These are phyloP conservation scores for Pseudocercospora pini-densiflorae DNA, from an alignment of 2,329 filamentous ascomycete species.

Conservation along the genomic window DNA sequence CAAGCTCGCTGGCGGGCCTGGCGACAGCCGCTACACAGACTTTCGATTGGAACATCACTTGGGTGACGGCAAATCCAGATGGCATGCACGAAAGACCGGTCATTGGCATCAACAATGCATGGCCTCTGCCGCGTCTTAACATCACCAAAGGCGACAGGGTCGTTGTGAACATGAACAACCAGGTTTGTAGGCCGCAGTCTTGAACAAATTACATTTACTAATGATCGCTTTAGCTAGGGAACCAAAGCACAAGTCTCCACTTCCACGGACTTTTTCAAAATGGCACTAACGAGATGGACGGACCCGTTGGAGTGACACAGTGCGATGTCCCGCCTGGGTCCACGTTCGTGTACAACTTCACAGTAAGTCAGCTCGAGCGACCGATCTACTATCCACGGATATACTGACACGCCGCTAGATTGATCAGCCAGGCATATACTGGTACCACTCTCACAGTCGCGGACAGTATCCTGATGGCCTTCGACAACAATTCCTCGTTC, in stretches of 20 bases:
- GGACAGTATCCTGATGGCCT: slow-evolving; percentile 71
- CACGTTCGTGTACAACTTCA: slow-evolving; percentile 70
- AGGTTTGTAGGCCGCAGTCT: slow-evolving; percentile 34
- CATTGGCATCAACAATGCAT: slow-evolving; percentile 75
- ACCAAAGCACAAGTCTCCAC: slow-evolving; percentile 69
- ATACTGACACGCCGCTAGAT: slow-evolving; percentile 38
- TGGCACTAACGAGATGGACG: slow-evolving; percentile 76
- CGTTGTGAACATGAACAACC: slow-evolving; percentile 70
- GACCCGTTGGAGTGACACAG: slow-evolving; percentile 69
- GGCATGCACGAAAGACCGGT: slow-evolving; percentile 54
- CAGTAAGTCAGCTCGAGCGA: slow-evolving; percentile 46
- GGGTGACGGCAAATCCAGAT: slow-evolving; percentile 61
- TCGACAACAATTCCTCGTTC: slow-evolving; percentile 69
- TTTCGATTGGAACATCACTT: slow-evolving; percentile 50
- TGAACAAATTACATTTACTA: background rate
- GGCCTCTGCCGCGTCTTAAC: slow-evolving; percentile 74
- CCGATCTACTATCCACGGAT: no score
- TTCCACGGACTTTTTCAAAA: slow-evolving; percentile 82
- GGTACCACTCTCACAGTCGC: slow-evolving; percentile 71
- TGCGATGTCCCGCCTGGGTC: slow-evolving; percentile 67
- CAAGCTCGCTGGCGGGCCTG: slow-evolving; percentile 19
- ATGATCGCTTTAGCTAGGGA: slow-evolving; percentile 53
- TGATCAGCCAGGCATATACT: slow-evolving; percentile 56
- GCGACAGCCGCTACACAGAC: slow-evolving; percentile 27
- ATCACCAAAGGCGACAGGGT: slow-evolving; percentile 75